A percentile compares a stretch with the other conserved stretches of the same genome.
Evolutionary conservation across 257 asterid species (phyloP).

Genomic region (Solanum chilense): DNA sequence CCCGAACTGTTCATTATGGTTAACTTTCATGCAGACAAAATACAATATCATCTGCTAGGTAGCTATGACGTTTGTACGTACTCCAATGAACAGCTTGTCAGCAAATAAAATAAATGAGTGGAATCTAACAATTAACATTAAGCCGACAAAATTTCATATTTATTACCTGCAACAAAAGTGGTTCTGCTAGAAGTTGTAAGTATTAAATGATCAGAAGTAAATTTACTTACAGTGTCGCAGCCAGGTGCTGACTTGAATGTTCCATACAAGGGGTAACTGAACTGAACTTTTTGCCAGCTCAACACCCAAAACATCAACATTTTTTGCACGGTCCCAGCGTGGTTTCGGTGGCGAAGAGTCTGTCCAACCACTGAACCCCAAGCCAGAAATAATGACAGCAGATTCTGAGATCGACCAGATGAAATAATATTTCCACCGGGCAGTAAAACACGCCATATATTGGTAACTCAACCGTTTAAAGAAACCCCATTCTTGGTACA

Average conservation of each 20-base stretch:
- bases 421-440: conserved; percentile 96
- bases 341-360: conserved; percentile 61
- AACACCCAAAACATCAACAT: conserved; percentile 83
- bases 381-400: conserved; percentile 75
- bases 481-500: conserved; percentile 83
- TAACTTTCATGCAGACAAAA: neutral
- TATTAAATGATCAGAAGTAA: neutral
- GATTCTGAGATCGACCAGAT: conserved; percentile 98
- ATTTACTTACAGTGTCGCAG: conserved; percentile 85
- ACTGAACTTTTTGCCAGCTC: conserved; percentile 90
- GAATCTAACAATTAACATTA: neutral
- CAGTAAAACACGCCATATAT: conserved; percentile 84
- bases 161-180: neutral
- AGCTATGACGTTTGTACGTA: neutral
- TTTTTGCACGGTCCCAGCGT: conserved; percentile 89
- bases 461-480: conserved; percentile 70
- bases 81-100: neutral
- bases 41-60: neutral
- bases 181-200: neutral
- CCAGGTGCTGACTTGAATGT: conserved; percentile 99
- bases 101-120: neutral
- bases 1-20: neutral
- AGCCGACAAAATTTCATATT: neutral
- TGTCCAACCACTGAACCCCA: conserved; percentile 95
- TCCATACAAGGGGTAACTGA: conserved; percentile 87